Percentiles rank a stretch among this genome's conserved stretches.
These are phyloP conservation scores for Metschnikowia santaceciliae DNA, from an alignment of 805 yeast species.

Conservation along the genomic window DNA sequence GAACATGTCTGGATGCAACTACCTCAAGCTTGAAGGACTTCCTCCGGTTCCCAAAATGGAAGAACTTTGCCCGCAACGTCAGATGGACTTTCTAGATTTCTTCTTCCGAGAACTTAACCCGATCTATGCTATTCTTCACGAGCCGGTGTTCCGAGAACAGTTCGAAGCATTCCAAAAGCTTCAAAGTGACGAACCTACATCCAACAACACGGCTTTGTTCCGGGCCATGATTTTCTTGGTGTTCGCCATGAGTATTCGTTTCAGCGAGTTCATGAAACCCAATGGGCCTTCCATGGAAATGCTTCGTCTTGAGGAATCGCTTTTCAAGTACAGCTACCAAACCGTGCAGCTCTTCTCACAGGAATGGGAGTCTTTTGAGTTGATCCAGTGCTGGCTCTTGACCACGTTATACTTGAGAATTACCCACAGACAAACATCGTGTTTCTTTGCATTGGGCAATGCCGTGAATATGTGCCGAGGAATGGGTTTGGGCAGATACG, in stretches of 20 bases:
- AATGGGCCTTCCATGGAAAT: slow-evolving; percentile 18
- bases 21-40: slow-evolving; percentile 31
- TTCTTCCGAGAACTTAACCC: slow-evolving; percentile 52
- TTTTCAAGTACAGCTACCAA: slow-evolving; percentile 39
- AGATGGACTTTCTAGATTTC: slow-evolving; percentile 28
- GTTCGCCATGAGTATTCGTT: slow-evolving; percentile 49
- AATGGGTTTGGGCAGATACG: slow-evolving; percentile 39
- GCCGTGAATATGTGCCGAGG: slow-evolving; percentile 43
- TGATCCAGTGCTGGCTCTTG: slow-evolving; percentile 49
- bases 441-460: slow-evolving; percentile 38
- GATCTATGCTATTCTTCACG: slow-evolving; percentile 49
- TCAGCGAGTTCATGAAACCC: slow-evolving; percentile 37
- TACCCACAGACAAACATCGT: slow-evolving; percentile 42
- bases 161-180: slow-evolving; percentile 22
- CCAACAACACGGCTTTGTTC: slow-evolving; percentile 43
- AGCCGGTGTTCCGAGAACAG: slow-evolving; percentile 51
- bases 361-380: slow-evolving; percentile 51
- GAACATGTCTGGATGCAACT: slow-evolving; percentile 60
- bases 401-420: slow-evolving; percentile 41
- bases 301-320: slow-evolving; percentile 36
- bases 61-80: slow-evolving; percentile 1
- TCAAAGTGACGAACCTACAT: slow-evolving; percentile 17
- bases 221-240: slow-evolving; percentile 49
- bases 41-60: slow-evolving; percentile 32
- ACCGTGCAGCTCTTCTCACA: slow-evolving; percentile 39